phyloP scores from a whole-genome alignment of 306 rosid genomes.

The Cercis canadensis region DNA sequence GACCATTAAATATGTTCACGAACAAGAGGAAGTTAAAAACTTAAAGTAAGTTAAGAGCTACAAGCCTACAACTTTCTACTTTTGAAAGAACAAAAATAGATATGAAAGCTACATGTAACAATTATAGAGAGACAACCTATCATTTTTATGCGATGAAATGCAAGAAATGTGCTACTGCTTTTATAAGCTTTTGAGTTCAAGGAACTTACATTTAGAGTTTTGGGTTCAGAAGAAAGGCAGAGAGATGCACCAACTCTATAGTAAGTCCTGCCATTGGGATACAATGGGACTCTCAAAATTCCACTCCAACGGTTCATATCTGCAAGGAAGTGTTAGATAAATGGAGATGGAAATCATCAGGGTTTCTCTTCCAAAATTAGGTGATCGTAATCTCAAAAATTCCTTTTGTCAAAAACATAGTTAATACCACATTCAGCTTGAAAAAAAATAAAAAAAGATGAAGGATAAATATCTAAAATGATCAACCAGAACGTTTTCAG shows the following conservation, averaged over 20 bases:
- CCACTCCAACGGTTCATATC: constrained; percentile 81
- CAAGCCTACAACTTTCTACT: constrained; percentile 2
- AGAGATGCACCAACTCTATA: constrained; percentile 83
- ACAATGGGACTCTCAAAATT: constrained; percentile 71
- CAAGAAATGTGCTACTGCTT: not conserved
- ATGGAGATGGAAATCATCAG: too few species aligned
- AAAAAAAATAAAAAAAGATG: too few species aligned
- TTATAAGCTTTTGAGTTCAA: constrained; percentile 8
- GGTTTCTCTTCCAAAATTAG: too few species aligned
- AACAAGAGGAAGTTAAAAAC: constrained; percentile 3
- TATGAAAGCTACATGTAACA: not conserved
- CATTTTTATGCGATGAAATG: constrained; percentile 1
- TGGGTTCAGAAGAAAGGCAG: constrained; percentile 63
- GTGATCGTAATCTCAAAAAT: too few species aligned
- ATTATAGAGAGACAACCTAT: not conserved
- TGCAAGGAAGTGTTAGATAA: constrained; percentile 13
- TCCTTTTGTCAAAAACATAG: too few species aligned
- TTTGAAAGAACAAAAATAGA: not conserved
- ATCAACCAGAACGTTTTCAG: too few species aligned
- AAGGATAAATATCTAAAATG: too few species aligned
- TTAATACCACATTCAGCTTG: too few species aligned
- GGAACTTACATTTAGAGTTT: constrained; percentile 57
- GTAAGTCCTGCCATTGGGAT: constrained; percentile 41
- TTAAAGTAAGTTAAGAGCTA: not conserved
- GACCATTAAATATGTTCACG: not conserved